These are phyloP conservation scores for Salix dunnii DNA, from an alignment of 345 rosid species.

Conservation along the genomic window DNA sequence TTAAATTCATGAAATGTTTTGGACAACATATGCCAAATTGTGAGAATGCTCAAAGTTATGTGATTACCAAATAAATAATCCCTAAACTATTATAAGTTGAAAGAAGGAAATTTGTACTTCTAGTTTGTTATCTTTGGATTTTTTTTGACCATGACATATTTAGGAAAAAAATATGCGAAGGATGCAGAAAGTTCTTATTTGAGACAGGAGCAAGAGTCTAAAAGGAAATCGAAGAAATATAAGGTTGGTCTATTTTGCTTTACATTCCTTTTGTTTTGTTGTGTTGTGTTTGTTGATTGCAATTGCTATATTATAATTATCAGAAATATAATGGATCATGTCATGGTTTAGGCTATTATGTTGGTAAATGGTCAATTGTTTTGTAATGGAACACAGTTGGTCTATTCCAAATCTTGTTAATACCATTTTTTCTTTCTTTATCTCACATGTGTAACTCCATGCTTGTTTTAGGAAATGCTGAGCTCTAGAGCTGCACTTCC, in stretches of 20 bases:
- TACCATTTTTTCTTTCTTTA: background rate
- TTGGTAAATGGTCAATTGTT: no score
- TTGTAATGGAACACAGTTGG: no score
- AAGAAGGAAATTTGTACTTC: background rate
- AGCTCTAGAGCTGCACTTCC: constrained; percentile 72
- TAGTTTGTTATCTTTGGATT: constrained; percentile 4
- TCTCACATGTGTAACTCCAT: background rate
- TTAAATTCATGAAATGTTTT: background rate
- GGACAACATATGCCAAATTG: background rate
- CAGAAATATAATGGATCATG: no score
- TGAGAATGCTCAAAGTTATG: background rate
- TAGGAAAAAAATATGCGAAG: constrained; percentile 37
- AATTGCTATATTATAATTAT: no score
- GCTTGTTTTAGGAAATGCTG: constrained; percentile 54
- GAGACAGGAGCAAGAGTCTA: constrained; percentile 55
- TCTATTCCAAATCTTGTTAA: no score
- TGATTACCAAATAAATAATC: background rate
- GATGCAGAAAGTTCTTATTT: constrained; percentile 56
- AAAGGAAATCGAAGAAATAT: constrained; percentile 53
- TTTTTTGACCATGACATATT: background rate
- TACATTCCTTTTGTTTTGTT: background rate
- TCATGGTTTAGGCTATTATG: no score
- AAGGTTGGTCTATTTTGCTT: constrained; percentile 45
- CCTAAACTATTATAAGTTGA: background rate
- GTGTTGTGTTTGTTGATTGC: background rate